Conservation (phyloP, 1,284 basidiomycete species). For the Cutaneotrichosporon sp. region DNA sequence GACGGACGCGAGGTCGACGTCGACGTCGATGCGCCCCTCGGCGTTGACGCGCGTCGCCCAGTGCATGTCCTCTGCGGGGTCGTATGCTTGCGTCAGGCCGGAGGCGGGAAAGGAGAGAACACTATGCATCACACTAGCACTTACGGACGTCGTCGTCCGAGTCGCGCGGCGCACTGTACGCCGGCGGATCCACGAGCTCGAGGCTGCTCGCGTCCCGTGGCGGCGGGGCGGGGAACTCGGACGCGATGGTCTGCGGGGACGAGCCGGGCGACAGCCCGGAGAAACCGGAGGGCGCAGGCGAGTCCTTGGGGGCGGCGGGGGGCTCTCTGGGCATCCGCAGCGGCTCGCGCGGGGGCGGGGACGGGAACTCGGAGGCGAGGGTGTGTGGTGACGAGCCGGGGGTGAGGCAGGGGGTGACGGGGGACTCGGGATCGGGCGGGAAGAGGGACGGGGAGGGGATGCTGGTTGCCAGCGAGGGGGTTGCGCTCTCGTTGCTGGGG, state of each 20-base stretch:
- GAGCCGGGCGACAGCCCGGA: too few species aligned
- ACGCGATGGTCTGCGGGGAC: background rate
- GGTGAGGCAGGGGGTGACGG: background rate
- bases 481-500: background rate
- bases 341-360: too few species aligned
- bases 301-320: too few species aligned
- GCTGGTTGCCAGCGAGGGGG: background rate
- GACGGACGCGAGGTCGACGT: slow-evolving; percentile 3
- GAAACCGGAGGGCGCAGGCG: too few species aligned
- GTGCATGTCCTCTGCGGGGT: background rate
- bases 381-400: background rate
- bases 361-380: background rate
- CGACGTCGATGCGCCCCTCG: slow-evolving; percentile 7
- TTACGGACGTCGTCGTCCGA: background rate
- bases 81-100: background rate
- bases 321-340: too few species aligned
- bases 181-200: background rate
- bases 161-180: too few species aligned
- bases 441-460: background rate
- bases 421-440: background rate
- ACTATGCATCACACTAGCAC: too few species aligned
- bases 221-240: background rate
- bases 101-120: too few species aligned
- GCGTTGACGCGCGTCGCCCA: slow-evolving; percentile 4
- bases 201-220: background rate